A percentile compares a stretch with the other conserved stretches of the same genome.
Evolutionary conservation across 345 rosid genomes (phyloP).

Genomic region (Punica granatum): DNA sequence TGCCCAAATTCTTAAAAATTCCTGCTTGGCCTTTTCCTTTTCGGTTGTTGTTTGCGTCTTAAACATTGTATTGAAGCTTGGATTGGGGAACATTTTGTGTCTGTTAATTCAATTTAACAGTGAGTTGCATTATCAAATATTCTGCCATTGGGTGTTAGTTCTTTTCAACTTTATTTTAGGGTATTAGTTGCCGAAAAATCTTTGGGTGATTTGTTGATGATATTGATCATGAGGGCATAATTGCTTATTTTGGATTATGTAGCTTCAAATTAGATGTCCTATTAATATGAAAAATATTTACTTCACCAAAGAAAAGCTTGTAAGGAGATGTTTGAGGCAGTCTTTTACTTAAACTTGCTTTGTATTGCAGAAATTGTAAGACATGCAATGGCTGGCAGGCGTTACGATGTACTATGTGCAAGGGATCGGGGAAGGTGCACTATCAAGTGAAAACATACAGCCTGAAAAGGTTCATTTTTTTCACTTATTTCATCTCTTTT

Average conservation of each 20-base stretch:
- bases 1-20: conserved; percentile 3
- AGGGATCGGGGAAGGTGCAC: conserved; percentile 80
- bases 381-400: conserved; percentile 94
- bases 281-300: neutral
- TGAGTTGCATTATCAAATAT: neutral
- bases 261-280: neutral
- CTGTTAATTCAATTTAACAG: neutral
- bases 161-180: neutral
- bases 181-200: neutral
- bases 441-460: conserved; percentile 75
- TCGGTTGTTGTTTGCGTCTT: neutral
- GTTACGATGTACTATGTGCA: conserved; percentile 79
- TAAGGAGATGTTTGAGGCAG: neutral
- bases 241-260: neutral
- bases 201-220: neutral
- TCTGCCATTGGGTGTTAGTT: neutral
- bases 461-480: conserved; percentile 52
- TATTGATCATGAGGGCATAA: neutral
- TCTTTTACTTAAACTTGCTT: conserved; percentile 2
- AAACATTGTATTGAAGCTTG: neutral
- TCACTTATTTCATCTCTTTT: neutral
- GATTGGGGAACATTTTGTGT: neutral
- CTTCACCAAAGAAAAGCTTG: neutral
- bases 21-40: neutral
- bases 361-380: conserved; percentile 53